Evolutionary conservation across 371 early-diverging fungal genomes (phyloP).

Genomic region (Haplosporangium sp.): DNA sequence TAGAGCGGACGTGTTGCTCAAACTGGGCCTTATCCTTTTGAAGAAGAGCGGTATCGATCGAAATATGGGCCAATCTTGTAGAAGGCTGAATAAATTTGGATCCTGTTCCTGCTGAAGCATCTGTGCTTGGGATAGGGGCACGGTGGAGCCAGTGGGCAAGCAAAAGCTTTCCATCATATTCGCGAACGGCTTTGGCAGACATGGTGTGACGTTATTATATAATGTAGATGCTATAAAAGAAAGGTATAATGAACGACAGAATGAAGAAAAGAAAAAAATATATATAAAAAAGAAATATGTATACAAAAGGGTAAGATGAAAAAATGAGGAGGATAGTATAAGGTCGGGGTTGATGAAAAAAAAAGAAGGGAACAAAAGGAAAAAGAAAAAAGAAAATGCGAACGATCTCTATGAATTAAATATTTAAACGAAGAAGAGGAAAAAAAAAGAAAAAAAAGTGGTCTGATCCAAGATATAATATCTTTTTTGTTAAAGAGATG

Average conservation of each 20-base stretch:
- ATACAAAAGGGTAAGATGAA: background rate
- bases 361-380: background rate
- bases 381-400: background rate
- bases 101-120: conserved; percentile 19
- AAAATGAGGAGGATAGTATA: background rate
- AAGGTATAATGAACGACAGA: background rate
- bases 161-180: conserved; percentile 96
- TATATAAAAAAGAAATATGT: background rate
- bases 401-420: background rate
- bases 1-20: conserved; percentile 69
- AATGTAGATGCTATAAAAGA: background rate
- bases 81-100: conserved; percentile 76
- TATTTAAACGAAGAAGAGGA: background rate
- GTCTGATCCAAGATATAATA: conserved; percentile 1
- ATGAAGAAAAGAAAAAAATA: background rate
- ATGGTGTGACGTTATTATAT: conserved; percentile 57
- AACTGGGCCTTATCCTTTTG: conserved; percentile 57
- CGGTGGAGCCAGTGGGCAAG: conserved; percentile 88
- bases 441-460: conserved; percentile 17
- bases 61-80: conserved; percentile 83
- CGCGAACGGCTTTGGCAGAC: conserved; percentile 97
- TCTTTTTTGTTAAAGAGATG: too few species aligned
- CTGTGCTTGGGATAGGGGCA: conserved; percentile 66
- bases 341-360: background rate
- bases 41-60: conserved; percentile 74